Evolutionary conservation across 306 rosid species (phyloP).

Genomic region (Abrus pulchellus): DNA sequence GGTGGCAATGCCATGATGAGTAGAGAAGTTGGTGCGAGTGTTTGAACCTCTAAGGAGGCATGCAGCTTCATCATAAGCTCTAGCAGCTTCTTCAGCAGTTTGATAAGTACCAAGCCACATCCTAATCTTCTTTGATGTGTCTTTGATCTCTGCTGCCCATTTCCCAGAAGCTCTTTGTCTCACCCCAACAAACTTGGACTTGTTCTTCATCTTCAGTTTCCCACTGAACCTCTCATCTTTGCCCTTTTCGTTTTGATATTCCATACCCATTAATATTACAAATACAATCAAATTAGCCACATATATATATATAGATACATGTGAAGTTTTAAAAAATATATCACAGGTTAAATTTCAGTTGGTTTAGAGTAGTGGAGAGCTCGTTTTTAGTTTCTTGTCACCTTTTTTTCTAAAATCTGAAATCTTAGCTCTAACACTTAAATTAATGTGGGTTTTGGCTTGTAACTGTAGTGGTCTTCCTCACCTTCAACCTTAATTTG

Average conservation of each 20-base stretch:
- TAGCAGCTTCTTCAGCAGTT: conserved; percentile 87
- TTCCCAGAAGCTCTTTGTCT: conserved; percentile 91
- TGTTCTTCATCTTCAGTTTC: conserved; percentile 38
- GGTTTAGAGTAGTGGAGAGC: conserved; percentile 68
- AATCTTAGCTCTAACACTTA: background rate
- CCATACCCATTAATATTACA: conserved; percentile 36
- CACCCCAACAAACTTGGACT: conserved; percentile 76
- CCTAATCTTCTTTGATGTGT: conserved; percentile 78
- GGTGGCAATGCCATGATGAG: conserved; percentile 41
- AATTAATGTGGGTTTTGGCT: conserved; percentile 15
- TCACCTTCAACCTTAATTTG: conserved; percentile 31
- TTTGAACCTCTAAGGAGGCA: conserved; percentile 78
- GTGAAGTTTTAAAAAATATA: background rate
- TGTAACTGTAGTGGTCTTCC: conserved; percentile 40
- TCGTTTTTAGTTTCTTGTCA: conserved; percentile 62
- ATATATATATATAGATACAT: background rate
- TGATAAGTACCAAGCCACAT: conserved; percentile 90
- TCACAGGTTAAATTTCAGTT: background rate
- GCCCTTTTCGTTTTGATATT: conserved; percentile 38
- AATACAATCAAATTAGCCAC: conserved; percentile 19
- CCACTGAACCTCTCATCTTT: conserved; percentile 34
- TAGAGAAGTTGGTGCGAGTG: conserved; percentile 75
- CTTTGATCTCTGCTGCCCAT: conserved; percentile 97
- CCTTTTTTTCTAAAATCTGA: background rate
- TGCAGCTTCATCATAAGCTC: conserved; percentile 91